Evolutionary conservation across 805 yeast genomes (phyloP).

Genomic region (Saturnispora dispora): DNA sequence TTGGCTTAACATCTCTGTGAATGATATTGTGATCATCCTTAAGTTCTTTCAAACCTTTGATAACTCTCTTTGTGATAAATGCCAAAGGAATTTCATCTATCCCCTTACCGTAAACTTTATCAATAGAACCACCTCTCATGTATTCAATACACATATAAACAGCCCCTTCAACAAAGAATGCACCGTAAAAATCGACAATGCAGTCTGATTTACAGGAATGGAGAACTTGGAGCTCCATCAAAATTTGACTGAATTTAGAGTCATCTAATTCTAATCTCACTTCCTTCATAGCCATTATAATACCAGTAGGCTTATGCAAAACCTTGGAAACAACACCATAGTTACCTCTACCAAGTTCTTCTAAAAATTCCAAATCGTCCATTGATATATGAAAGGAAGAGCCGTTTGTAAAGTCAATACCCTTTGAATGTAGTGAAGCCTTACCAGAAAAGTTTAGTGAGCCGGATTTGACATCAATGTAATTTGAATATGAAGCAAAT

Average conservation of each 20-base stretch:
- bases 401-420: slow-evolving; percentile 85
- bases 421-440: slow-evolving; percentile 83
- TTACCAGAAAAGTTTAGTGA: slow-evolving; percentile 88
- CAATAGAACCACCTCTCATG: slow-evolving; percentile 95
- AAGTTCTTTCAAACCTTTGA: slow-evolving; percentile 69
- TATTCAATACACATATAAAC: slow-evolving; percentile 97
- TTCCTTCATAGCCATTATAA: slow-evolving; percentile 95
- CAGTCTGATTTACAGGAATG: slow-evolving; percentile 86
- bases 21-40: slow-evolving; percentile 89
- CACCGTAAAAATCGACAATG: slow-evolving; percentile 95
- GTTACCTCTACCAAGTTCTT: slow-evolving; percentile 90
- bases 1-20: slow-evolving; percentile 95
- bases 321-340: slow-evolving; percentile 95
- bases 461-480: slow-evolving; percentile 87
- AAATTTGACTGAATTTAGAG: slow-evolving; percentile 83
- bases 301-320: slow-evolving; percentile 83
- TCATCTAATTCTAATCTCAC: slow-evolving; percentile 90
- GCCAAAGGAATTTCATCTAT: slow-evolving; percentile 76
- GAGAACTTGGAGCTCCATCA: slow-evolving; percentile 91
- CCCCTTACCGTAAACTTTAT: slow-evolving; percentile 70
- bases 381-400: slow-evolving; percentile 77
- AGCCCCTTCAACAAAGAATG: slow-evolving; percentile 94
- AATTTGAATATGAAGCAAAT: slow-evolving; percentile 78
- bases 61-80: slow-evolving; percentile 68
- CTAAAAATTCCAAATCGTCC: slow-evolving; percentile 74